Base-by-base conservation (phyloP, 164 flowering plant genomes). In the Chimonanthus praecox region DNA sequence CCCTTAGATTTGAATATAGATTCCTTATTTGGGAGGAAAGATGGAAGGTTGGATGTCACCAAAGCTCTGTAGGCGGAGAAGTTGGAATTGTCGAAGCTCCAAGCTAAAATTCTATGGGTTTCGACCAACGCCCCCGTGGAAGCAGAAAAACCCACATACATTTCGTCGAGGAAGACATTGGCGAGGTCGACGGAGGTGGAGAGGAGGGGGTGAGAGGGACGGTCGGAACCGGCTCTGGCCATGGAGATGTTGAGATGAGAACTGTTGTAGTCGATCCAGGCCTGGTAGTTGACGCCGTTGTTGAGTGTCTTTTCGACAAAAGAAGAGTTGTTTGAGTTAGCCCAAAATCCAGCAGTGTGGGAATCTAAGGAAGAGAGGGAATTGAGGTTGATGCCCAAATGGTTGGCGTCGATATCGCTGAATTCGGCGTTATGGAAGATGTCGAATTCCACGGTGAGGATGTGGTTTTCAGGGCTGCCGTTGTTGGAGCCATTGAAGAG, bases 81-180 rank as follows among this genome's bases (percentile, higher is more conserved):
- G 73, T 85, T 80, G 1, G 83, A 64, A 74, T 83, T 79, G 71
- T 86, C 83, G 72, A 85, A 83, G 63, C 86, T 74, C 88, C 88
- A 85, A 9, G 76, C 80, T 20, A 85, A 50, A 20, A 85, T 82
- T 72, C 75, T 74, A 73, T 83, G 86, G 62, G 75, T 74, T 66
- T 82, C 79, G 7, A 80, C 84, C 49, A 80, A 49, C 61, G 0
- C 18, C 49, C 86, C 85, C 0, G 86, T 83, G 3, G 88, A 83
- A 7, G 76, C 81, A 9, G 58, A 44, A 54, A 85, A 85, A 7
- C 88, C 88, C n/a, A 83, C 84, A 74, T 75, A 80, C 83, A 79
- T 82, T 73, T 85, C 82, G 51, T 79, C 88, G 33, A 75, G 45
- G 64, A 85, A 51, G 70, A 85, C 76, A 6, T 58, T 72, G 9